These are phyloP conservation scores for Zygosaccharomyces pseudorouxii DNA, from an alignment of 805 yeast genomes.

Conservation along the genomic window DNA sequence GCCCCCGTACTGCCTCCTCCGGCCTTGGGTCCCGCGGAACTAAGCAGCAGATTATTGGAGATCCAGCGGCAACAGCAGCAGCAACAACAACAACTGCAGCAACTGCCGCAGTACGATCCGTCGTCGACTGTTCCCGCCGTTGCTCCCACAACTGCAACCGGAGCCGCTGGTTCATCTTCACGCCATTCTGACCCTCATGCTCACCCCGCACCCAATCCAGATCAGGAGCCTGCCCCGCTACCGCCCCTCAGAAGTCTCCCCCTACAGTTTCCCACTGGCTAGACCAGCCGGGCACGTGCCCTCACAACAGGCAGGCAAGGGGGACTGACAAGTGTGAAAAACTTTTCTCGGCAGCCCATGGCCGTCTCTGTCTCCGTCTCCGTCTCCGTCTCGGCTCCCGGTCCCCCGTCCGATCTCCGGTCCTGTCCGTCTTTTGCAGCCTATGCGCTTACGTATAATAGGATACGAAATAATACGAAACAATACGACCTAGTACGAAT, in stretches of 20 bases:
- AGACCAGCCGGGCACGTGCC: slow-evolving; percentile 6
- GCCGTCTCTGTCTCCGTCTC: background rate
- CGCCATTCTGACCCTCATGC: slow-evolving; percentile 5
- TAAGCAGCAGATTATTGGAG: slow-evolving; percentile 19
- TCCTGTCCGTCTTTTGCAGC: too few relatives aligned
- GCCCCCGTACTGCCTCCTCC: background rate
- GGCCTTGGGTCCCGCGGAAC: slow-evolving; percentile 9
- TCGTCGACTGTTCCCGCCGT: slow-evolving; percentile 8
- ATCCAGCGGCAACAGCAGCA: slow-evolving; percentile 24
- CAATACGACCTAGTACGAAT: too few relatives aligned
- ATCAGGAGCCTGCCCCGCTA: slow-evolving; percentile 14
- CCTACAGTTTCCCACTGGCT: slow-evolving; percentile 31
- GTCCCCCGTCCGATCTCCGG: too few relatives aligned
- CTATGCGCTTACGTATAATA: too few relatives aligned
- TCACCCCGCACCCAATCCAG: background rate
- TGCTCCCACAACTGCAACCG: slow-evolving; percentile 9
- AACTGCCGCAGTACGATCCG: slow-evolving; percentile 1
- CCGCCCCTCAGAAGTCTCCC: slow-evolving; percentile 35
- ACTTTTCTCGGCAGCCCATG: background rate
- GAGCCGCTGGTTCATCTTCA: slow-evolving; percentile 9
- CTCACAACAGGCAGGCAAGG: background rate
- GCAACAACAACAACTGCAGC: slow-evolving; percentile 4
- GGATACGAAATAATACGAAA: too few relatives aligned
- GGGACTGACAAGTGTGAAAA: background rate
- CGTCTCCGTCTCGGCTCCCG: background rate